Percentiles rank a stretch among this genome's conserved stretches.
These are phyloP conservation scores for Dendrobium huoshanense DNA, from an alignment of 106 monocot species.

Conservation along the genomic window DNA sequence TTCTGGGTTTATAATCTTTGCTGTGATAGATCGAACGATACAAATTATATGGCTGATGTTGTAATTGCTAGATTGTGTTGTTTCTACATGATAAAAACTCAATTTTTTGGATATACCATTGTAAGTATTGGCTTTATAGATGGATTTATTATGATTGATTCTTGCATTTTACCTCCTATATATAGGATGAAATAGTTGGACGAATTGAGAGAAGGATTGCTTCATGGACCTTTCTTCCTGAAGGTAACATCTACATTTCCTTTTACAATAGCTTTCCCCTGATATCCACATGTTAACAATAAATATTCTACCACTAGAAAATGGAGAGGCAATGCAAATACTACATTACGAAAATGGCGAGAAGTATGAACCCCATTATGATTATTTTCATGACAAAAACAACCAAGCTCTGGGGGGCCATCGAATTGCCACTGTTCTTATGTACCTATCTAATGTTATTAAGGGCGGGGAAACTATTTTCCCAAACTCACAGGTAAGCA, in stretches of 20 bases:
- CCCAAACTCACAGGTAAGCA: constrained; percentile 63
- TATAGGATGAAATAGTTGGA: constrained; percentile 65
- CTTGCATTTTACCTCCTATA: neutral
- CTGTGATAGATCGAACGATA: too few relatives aligned
- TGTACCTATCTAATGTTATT: constrained; percentile 81
- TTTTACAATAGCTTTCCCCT: neutral
- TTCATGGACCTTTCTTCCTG: constrained; percentile 89
- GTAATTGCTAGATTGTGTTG: too few relatives aligned
- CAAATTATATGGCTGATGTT: too few relatives aligned
- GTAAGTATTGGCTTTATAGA: neutral
- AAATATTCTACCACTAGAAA: constrained; percentile 36
- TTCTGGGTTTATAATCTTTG: too few relatives aligned
- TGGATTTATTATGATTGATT: neutral
- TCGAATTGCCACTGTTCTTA: constrained; percentile 76
- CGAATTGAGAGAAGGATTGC: constrained; percentile 75
- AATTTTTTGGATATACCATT: too few relatives aligned
- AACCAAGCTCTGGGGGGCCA: constrained; percentile 70
- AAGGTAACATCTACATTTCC: constrained; percentile 34
- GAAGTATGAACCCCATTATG: constrained; percentile 90
- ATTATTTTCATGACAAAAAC: constrained; percentile 67
- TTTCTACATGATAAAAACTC: too few relatives aligned
- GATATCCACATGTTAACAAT: neutral
- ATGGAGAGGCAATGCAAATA: constrained; percentile 78
- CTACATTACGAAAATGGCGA: constrained; percentile 73
- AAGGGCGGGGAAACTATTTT: constrained; percentile 89